Percentiles rank a stretch among this genome's conserved stretches.
Conservation (phyloP, 768 basidiomycete species). For the Neoboletus brunneissimus region DNA sequence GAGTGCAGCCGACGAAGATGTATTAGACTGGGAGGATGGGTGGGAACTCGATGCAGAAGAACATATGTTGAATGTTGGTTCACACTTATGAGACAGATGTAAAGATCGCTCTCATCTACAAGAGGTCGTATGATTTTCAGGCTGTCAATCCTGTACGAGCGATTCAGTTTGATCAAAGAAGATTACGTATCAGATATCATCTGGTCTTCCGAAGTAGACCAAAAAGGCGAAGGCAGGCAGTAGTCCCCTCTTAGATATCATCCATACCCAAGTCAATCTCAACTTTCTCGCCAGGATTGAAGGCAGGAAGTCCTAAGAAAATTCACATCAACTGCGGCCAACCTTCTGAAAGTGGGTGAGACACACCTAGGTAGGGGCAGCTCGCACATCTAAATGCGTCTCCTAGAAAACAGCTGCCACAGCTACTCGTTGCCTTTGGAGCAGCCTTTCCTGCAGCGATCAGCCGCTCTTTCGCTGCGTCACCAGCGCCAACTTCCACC, state of each 20-base stretch:
- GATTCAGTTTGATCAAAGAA: not conserved
- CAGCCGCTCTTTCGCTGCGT: slow-evolving; percentile 63
- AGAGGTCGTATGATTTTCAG: slow-evolving; percentile 1
- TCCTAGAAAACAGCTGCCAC: slow-evolving; percentile 95
- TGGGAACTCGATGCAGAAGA: slow-evolving; percentile 22
- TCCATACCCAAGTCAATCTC: slow-evolving; percentile 88
- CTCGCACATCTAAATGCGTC: slow-evolving; percentile 97
- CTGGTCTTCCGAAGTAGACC: not conserved
- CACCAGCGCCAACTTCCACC: slow-evolving; percentile 52
- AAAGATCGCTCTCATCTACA: not conserved
- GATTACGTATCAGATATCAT: slow-evolving; percentile 2
- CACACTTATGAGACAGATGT: not conserved
- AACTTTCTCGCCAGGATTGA: slow-evolving; percentile 98
- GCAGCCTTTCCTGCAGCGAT: slow-evolving; percentile 64
- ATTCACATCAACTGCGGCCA: slow-evolving; percentile 10
- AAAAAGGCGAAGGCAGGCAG: not conserved
- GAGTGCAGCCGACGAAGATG: slow-evolving; percentile 26
- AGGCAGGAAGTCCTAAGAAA: slow-evolving; percentile 88
- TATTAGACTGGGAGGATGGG: slow-evolving; percentile 32
- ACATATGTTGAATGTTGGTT: not conserved
- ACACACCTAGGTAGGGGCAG: slow-evolving; percentile 93
- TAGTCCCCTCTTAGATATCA: slow-evolving; percentile 56
- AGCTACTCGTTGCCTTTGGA: slow-evolving; percentile 91
- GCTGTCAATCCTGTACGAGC: not conserved
- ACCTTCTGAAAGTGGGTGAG: not conserved